A percentile compares a stretch with the other conserved stretches of the same genome.
phyloP scores from a whole-genome alignment of 2,329 filamentous ascomycete species.

The Aspergillus sp. region DNA sequence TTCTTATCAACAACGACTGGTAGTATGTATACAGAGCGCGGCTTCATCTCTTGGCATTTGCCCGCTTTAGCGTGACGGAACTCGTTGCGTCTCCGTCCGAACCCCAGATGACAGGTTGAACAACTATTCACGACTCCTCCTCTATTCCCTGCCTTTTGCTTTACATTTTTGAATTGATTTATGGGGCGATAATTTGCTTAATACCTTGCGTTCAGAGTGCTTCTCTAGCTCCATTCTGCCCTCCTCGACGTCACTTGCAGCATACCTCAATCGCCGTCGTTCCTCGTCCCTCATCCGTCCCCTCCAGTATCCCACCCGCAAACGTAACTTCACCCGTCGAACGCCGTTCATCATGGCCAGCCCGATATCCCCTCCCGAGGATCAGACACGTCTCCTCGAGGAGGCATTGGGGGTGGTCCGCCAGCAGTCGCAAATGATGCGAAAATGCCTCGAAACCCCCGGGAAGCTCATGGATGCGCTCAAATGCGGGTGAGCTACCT shows the following conservation, averaged over 20 bases:
- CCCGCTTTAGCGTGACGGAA: slow-evolving; percentile 2
- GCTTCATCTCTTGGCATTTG: not conserved
- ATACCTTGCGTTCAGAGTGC: slow-evolving; percentile 3
- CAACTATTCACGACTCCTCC: not conserved
- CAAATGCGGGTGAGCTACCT: slow-evolving; percentile 82
- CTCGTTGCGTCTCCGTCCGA: slow-evolving; percentile 1
- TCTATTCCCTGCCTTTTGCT: slow-evolving; percentile 2
- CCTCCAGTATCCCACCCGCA: slow-evolving; percentile 15
- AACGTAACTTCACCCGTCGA: slow-evolving; percentile 12
- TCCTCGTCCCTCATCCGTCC: slow-evolving; percentile 8
- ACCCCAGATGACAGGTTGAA: not conserved
- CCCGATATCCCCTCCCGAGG: slow-evolving; percentile 60
- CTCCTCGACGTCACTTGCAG: slow-evolving; percentile 4
- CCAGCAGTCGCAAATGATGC: slow-evolving; percentile 95
- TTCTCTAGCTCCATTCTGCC: not conserved
- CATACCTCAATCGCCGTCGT: not conserved
- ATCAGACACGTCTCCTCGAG: slow-evolving; percentile 87
- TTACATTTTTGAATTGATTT: slow-evolving; percentile 16
- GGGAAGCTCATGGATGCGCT: slow-evolving; percentile 99
- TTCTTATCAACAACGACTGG: no score
- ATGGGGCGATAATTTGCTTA: slow-evolving; percentile 19
- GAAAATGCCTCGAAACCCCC: slow-evolving; percentile 91
- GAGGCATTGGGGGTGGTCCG: slow-evolving; percentile 94
- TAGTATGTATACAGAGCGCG: no score
- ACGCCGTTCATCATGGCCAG: slow-evolving; percentile 38